These are phyloP conservation scores for Boletus sp. DNA, from an alignment of 1,284 basidiomycete species.

Conservation along the genomic window DNA sequence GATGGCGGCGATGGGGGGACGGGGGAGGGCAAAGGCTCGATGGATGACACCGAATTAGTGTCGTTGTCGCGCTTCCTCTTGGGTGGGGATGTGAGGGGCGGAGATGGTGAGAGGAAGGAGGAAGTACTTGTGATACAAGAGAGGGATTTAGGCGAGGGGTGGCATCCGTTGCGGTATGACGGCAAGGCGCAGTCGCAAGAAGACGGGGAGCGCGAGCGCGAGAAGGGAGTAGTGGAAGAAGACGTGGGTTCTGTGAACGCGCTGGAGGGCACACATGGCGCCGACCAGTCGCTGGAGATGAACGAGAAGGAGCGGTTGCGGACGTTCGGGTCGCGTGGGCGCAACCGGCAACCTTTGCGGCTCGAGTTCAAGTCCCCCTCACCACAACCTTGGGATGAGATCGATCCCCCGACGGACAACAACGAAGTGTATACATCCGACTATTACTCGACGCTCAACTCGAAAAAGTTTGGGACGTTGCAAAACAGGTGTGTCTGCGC, in stretches of 20 bases:
- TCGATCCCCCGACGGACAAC: slow-evolving; percentile 45
- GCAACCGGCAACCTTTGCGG: slow-evolving; percentile 25
- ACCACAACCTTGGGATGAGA: slow-evolving; percentile 58
- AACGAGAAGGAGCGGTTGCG: slow-evolving; percentile 22
- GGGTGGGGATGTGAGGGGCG: neutral
- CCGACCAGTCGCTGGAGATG: slow-evolving; percentile 15
- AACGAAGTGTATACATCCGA: slow-evolving; percentile 32
- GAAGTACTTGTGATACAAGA: slow-evolving; percentile 25
- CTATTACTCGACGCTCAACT: slow-evolving; percentile 39
- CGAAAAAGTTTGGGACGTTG: slow-evolving; percentile 26
- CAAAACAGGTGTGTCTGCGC: slow-evolving; percentile 27
- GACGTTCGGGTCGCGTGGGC: slow-evolving; percentile 14
- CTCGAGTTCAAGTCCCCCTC: slow-evolving; percentile 41
- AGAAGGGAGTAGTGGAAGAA: slow-evolving; percentile 10
- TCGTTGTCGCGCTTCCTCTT: neutral
- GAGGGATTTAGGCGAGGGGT: slow-evolving; percentile 29
- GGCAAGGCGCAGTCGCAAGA: slow-evolving; percentile 15
- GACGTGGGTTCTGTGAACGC: slow-evolving; percentile 15
- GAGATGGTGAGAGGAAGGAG: slow-evolving; percentile 13
- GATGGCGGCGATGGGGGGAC: neutral
- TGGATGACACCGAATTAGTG: neutral
- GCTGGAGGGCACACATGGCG: slow-evolving; percentile 12
- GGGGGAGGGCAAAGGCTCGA: neutral
- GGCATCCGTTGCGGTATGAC: slow-evolving; percentile 22
- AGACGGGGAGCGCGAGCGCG: neutral